A percentile compares a stretch with the other conserved stretches of the same genome.
These are phyloP conservation scores for Malus domestica DNA, from an alignment of 306 rosid genomes.

Conservation along the genomic window ASM211411v1 NC_041793.1:43777501-43778000, in stretches of 20 bases:
- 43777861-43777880: background rate
- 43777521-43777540: background rate
- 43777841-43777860: background rate
- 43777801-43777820: background rate
- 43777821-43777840: background rate
- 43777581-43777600: background rate
- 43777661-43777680: background rate
- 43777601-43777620: background rate
- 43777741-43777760: background rate
- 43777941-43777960: background rate
- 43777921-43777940: background rate
- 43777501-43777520: background rate
- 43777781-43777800: background rate
- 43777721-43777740: background rate
- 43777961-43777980: background rate
- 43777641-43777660: conserved; percentile 12
- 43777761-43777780: background rate
- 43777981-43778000: background rate
- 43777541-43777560: background rate
- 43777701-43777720: conserved; percentile 8
- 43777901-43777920: background rate
- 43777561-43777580: background rate
- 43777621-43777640: conserved; percentile 4
- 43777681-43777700: background rate
- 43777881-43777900: background rate